Evolutionary conservation across 148 eudicot genomes (phyloP).

Genomic region (Tetragonia tetragonoides): DNA sequence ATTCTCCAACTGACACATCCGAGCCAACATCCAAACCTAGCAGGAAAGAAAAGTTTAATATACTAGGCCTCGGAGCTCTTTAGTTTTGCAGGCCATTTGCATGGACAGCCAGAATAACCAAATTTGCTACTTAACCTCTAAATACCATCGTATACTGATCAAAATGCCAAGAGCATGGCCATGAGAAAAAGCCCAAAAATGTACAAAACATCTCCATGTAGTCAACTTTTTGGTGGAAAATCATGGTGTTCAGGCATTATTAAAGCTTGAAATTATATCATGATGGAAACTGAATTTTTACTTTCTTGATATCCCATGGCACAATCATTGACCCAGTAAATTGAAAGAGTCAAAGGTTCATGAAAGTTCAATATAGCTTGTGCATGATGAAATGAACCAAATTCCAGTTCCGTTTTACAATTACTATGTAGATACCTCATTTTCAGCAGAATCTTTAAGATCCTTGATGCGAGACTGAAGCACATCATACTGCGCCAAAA

Average conservation of each 20-base stretch:
- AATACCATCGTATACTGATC: not conserved
- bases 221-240: not conserved
- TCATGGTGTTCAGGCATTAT: not conserved
- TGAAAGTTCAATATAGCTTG: not conserved
- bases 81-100: not conserved
- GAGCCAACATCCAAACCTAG: constrained; percentile 96
- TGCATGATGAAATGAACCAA: not conserved
- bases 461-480: constrained; percentile 91
- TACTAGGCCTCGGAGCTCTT: not conserved
- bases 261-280: not conserved
- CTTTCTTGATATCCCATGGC: not conserved
- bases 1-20: constrained; percentile 88
- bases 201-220: not conserved
- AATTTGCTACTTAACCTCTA: not conserved
- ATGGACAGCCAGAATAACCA: not conserved
- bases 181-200: too few relatives aligned
- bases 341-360: not conserved
- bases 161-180: not conserved
- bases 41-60: constrained; percentile 8
- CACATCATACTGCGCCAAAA: constrained; percentile 84
- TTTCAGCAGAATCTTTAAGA: constrained; percentile 74
- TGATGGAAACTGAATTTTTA: not conserved
- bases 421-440: constrained; percentile 58
- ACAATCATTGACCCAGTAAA: not conserved
- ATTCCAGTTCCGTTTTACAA: not conserved